Evolutionary conservation across 495 filamentous ascomycete genomes (phyloP).

Genomic region (Hypomontagnella submonticulosa): DNA sequence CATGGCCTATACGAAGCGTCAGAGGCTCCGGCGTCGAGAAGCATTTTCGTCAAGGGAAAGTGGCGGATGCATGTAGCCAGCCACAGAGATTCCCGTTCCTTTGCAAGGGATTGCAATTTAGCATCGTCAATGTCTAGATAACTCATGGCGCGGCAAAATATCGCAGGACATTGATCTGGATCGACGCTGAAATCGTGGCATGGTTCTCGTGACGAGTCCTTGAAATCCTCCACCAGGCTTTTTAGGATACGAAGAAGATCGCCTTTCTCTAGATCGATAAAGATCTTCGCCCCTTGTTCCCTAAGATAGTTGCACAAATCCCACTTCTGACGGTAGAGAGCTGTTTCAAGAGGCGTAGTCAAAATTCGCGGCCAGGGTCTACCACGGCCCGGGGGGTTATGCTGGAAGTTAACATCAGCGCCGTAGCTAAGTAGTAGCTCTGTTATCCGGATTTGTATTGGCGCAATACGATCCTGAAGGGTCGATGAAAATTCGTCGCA

Average conservation of each 20-base stretch:
- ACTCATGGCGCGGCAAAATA: not conserved
- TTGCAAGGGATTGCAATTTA: not conserved
- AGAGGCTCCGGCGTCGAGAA: conserved; percentile 11
- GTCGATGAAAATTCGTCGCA: no score
- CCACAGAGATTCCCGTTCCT: not conserved
- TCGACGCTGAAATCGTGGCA: no score
- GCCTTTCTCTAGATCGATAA: not conserved
- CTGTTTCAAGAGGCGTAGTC: not conserved
- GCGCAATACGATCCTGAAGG: not conserved
- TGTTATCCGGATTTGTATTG: not conserved
- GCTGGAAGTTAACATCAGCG: conserved; percentile 6
- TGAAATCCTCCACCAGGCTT: not conserved
- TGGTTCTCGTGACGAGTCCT: not conserved
- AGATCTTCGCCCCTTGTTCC: not conserved
- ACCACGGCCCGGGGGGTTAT: not conserved
- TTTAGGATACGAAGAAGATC: not conserved
- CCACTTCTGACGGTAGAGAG: not conserved
- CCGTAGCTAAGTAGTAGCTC: conserved; percentile 9
- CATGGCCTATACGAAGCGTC: no score
- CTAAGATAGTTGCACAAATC: conserved; percentile 1
- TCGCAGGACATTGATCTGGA: no score
- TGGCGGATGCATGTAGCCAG: not conserved
- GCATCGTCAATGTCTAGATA: conserved; percentile 1
- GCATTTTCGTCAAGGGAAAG: not conserved
- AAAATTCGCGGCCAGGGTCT: not conserved